Evolutionary conservation across 1,139 yeast genomes (phyloP), one percentile per base, ranked within the genome.

Genomic region (Candida dubliniensis): DNA sequence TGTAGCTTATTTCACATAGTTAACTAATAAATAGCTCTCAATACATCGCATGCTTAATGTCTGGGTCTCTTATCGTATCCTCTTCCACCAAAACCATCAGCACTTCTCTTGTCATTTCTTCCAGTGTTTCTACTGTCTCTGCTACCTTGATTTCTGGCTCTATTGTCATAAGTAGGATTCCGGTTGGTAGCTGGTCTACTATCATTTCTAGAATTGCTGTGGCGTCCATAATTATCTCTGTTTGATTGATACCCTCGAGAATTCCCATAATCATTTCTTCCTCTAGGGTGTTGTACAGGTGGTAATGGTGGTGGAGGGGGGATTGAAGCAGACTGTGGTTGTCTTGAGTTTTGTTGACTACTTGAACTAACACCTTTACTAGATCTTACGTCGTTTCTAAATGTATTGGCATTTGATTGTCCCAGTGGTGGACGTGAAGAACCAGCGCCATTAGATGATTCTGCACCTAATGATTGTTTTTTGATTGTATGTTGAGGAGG

Each of bases 41-140:
- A 8, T 25, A 10, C 29, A 8, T 10, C 7, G 29, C 29, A 46
- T 25, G 5, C 25, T 46, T 50, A 61, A 47, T 67, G 61, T 45
- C 66, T 65, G 38, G 58, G 60, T 48, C 63, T 67, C 50, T 70
- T 70, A 31, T 66, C 71, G 47, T 63, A 61, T 4, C 60, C 61
- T 41, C 72, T 52, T 27, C 62, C 60, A 35, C 57, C 52, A 32
- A 46, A 49, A 27, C 64, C 69, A 40, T 53, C 52, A 11, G 37
- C 52, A 43, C 59, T 63, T 52, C 74, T 57, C 43, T 69, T 67
- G 31, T 53, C 53, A 35, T 40, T 44, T 12, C 44, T 34, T 50
- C 50, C 41, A 31, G 26, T 32, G 11, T 14, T 36, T 42, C 29
- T 40, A 34, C n/a, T 6, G 25, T 27, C 41, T 13, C n/a, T 30